Evolutionary conservation across 2,329 filamentous ascomycete species (phyloP), one percentile per base, ranked within the genome.

Genomic region (Alternaria hordeiaustralica): DNA sequence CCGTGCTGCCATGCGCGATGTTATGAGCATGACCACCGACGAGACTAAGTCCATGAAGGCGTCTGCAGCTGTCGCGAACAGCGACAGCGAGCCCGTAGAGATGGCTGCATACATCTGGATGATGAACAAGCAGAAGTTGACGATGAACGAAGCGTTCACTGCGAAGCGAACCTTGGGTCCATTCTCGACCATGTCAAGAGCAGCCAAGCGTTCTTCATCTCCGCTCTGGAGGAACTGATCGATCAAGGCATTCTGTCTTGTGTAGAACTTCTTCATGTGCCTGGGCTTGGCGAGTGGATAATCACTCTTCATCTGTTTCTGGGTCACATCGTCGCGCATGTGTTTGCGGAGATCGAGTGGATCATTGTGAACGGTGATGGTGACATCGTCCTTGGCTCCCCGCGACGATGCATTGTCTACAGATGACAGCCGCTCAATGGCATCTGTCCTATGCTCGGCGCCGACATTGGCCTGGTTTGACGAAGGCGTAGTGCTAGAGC

Each of bases 41-140:
- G 87, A 89, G 11, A 90, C 86, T 41, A 90, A 84, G 71, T 90
- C 88, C 85, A 90, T 87, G 75, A 89, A 88, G 6, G 88, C 88
- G 79, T 90, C 88, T 47, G 88, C 87, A 25, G 88, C 86, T n/a
- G 88, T 90, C 15, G 88, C 88, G 65, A 90, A 89, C 20, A 90
- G 82, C 2, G 87, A 87, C 63, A 90, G 81, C 15, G 88, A 90
- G 11, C 85, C 85, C 1, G 86, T 88, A 33, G 85, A 85, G 57
- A 88, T 78, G 55, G 86, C 86, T 45, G 86, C 87, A 71, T 88
- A 88, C 57, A 87, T 75, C 78, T 88, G 86, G 62, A 88, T 88
- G 72, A 86, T 68, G 69, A 88, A 88, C 26, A 88, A 79, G 63
- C 79, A 87, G 61, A 79, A 79, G 67, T 81, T 80, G 63, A 80